A percentile compares a stretch with the other conserved stretches of the same genome.
Evolutionary conservation across 1,139 yeast genomes (phyloP).

Genomic region (Arxiozyma telluris): DNA sequence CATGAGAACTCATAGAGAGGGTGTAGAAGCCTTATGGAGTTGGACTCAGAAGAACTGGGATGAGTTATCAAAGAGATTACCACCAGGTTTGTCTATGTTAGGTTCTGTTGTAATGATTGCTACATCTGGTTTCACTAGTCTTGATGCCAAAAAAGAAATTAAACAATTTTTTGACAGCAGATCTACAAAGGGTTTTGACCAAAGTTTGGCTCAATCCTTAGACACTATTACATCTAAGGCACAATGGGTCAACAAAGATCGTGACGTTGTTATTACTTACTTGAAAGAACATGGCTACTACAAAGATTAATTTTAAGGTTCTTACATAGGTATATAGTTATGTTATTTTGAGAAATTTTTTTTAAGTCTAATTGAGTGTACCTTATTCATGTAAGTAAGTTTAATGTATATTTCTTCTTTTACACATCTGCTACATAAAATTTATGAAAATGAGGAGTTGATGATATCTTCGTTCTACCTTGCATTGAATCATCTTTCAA

Average conservation of each 20-base stretch:
- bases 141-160: constrained; percentile 49
- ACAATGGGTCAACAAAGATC: constrained; percentile 60
- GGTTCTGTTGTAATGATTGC: constrained; percentile 59
- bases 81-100: constrained; percentile 76
- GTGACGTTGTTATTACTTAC: constrained; percentile 46
- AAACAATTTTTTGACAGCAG: constrained; percentile 49
- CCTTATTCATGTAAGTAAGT: neutral
- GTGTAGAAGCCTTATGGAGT: constrained; percentile 58
- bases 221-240: constrained; percentile 58
- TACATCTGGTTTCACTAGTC: constrained; percentile 57
- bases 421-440: neutral
- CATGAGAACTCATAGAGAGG: constrained; percentile 50
- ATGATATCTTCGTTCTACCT: neutral
- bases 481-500: no score
- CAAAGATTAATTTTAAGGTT: neutral
- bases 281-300: constrained; percentile 40
- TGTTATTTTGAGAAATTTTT: neutral
- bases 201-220: constrained; percentile 60
- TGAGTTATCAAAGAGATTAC: constrained; percentile 50
- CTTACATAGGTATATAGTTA: neutral
- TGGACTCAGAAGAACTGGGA: constrained; percentile 79
- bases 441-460: no score
- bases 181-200: constrained; percentile 66
- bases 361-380: no score
- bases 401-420: no score